Evolutionary conservation across 768 basidiomycete species (phyloP).

Genomic region (Termitomyces eurrhizus): DNA sequence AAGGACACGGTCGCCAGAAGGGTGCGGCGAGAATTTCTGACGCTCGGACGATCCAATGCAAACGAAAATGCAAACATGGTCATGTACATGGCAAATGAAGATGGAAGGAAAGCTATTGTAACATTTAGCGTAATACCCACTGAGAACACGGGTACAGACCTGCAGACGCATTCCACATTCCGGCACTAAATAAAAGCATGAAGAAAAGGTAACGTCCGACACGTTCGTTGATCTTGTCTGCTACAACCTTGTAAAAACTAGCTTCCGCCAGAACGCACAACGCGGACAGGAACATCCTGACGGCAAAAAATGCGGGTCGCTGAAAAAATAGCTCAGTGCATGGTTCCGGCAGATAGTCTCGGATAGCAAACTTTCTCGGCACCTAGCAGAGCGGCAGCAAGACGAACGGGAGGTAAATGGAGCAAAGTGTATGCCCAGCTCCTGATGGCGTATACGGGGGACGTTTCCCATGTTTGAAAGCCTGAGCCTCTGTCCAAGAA

Average conservation of each 20-base stretch:
- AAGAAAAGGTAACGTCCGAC: constrained; percentile 94
- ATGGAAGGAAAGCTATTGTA: constrained; percentile 81
- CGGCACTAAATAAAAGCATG: constrained; percentile 78
- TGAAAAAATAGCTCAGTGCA: constrained; percentile 28
- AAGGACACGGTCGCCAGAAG: constrained; percentile 65
- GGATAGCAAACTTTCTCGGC: constrained; percentile 64
- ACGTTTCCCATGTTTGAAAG: constrained; percentile 98
- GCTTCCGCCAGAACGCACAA: constrained; percentile 76
- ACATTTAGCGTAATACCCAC: constrained; percentile 2
- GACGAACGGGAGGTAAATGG: constrained; percentile 64
- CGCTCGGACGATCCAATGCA: constrained; percentile 54
- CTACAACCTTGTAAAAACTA: constrained; percentile 76
- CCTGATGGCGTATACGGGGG: constrained; percentile 86
- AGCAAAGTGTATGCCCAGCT: constrained; percentile 93
- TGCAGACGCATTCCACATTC: constrained; percentile 91
- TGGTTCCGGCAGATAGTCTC: not conserved
- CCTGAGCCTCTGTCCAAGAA: constrained; percentile 82
- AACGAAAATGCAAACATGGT: constrained; percentile 76
- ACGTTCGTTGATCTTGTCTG: constrained; percentile 78
- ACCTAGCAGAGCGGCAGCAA: constrained; percentile 48
- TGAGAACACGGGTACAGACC: constrained; percentile 42
- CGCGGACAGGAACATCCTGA: constrained; percentile 76
- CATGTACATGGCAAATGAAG: constrained; percentile 93
- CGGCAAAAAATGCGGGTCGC: constrained; percentile 86
- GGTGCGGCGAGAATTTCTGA: constrained; percentile 50